A percentile compares a stretch with the other conserved stretches of the same genome.
phyloP scores from a whole-genome alignment of 495 filamentous ascomycete genomes.

The Penicillium lividum region DNA sequence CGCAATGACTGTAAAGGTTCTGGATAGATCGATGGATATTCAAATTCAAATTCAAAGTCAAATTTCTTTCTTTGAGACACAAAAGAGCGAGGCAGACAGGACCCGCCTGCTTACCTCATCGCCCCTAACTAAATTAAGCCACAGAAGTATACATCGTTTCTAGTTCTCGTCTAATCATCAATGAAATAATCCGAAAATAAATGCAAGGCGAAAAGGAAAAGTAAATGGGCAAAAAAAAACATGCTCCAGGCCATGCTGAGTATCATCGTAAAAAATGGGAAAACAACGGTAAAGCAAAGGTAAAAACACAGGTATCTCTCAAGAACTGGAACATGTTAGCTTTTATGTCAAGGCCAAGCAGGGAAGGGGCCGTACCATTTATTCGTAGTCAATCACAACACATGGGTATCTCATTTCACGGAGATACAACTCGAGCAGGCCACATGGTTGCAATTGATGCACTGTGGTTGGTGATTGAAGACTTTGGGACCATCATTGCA shows the following conservation, averaged over 20 bases:
- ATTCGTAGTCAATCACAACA: not conserved
- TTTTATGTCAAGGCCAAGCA: not conserved
- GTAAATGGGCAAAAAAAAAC: not conserved
- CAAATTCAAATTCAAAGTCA: not conserved
- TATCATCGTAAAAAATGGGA: conserved; percentile 3
- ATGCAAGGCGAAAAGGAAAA: not conserved
- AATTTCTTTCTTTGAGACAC: not conserved
- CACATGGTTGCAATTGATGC: conserved; percentile 35
- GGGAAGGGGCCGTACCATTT: not conserved
- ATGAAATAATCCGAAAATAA: not conserved
- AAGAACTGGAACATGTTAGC: not conserved
- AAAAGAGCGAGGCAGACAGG: conserved; percentile 19
- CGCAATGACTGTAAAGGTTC: not conserved
- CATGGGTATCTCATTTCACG: conserved; percentile 30
- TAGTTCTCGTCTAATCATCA: conserved; percentile 2
- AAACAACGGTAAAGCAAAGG: conserved; percentile 4
- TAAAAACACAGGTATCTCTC: conserved; percentile 1
- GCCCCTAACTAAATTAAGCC: conserved; percentile 18
- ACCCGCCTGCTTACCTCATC: conserved; percentile 18
- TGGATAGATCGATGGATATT: not conserved
- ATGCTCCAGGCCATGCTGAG: conserved; percentile 7
- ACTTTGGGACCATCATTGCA: conserved; percentile 46
- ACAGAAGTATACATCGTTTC: conserved; percentile 12
- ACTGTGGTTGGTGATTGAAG: conserved; percentile 34
- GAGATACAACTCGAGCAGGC: conserved; percentile 31